Conservation (phyloP, 306 rosid genomes). For the Prunus mira region DNA sequence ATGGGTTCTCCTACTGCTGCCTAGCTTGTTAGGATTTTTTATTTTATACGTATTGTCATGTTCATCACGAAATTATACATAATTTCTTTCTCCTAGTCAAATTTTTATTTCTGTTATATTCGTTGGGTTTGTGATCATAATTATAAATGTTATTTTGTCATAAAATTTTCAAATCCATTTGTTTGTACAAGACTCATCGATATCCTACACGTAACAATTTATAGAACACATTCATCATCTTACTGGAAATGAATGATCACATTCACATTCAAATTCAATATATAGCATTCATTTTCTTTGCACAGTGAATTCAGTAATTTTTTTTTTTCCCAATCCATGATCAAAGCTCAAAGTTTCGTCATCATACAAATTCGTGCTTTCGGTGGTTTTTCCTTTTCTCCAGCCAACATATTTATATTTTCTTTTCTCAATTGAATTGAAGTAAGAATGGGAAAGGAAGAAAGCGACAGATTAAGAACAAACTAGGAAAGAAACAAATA, state of each 20-base stretch:
- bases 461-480: too few relatives aligned
- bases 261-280: too few relatives aligned
- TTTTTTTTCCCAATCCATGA: too few relatives aligned
- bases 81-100: neutral
- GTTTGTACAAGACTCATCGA: neutral
- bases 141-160: neutral
- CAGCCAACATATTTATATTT: too few relatives aligned
- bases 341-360: too few relatives aligned
- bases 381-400: too few relatives aligned
- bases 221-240: neutral
- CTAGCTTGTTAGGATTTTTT: neutral
- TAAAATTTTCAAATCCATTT: neutral
- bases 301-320: too few relatives aligned
- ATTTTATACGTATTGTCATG: neutral
- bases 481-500: too few relatives aligned
- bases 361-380: too few relatives aligned
- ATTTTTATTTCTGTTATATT: neutral
- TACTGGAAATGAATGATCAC: neutral
- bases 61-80: neutral
- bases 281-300: too few relatives aligned
- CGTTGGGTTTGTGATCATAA: neutral
- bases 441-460: too few relatives aligned
- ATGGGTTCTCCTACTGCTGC: neutral
- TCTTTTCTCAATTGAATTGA: too few relatives aligned
- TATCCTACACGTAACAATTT: neutral